These are phyloP conservation scores for Pythium myriotylum DNA, from an alignment of 352 stramenopile species.

Conservation along the genomic window DNA sequence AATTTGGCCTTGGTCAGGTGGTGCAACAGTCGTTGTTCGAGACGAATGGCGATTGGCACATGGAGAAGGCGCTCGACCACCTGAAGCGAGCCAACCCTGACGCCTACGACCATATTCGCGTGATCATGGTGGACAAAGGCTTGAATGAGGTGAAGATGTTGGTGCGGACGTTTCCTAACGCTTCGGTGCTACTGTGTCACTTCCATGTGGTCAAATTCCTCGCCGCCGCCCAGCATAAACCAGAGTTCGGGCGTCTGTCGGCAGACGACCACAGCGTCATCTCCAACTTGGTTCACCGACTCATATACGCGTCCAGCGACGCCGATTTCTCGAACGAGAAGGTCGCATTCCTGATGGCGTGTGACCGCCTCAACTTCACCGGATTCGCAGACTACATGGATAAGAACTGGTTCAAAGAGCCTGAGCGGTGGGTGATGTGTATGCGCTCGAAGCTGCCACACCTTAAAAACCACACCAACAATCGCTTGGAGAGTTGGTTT, in stretches of 20 bases:
- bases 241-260: no score
- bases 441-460: constrained; percentile 15
- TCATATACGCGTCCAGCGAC: constrained; percentile 16
- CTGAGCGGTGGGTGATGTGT: constrained; percentile 33
- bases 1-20: constrained; percentile 7
- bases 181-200: not conserved
- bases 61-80: constrained; percentile 1
- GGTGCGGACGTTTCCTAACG: not conserved
- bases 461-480: constrained; percentile 40
- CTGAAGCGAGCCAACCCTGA: not conserved
- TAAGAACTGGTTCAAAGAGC: constrained; percentile 27
- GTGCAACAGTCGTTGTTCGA: constrained; percentile 18
- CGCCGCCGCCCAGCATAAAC: not conserved
- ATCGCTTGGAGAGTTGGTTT: constrained; percentile 33
- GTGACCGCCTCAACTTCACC: not conserved
- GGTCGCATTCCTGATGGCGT: not conserved
- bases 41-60: constrained; percentile 17
- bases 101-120: not conserved
- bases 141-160: constrained; percentile 15
- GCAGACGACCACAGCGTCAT: no score
- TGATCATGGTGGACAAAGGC: constrained; percentile 25
- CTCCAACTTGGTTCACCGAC: constrained; percentile 18
- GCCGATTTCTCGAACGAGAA: constrained; percentile 13
- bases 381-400: constrained; percentile 31
- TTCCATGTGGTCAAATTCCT: constrained; percentile 22